phyloP scores from a whole-genome alignment of 2,329 filamentous ascomycete genomes.

The Amylocarpus encephaloides region DNA sequence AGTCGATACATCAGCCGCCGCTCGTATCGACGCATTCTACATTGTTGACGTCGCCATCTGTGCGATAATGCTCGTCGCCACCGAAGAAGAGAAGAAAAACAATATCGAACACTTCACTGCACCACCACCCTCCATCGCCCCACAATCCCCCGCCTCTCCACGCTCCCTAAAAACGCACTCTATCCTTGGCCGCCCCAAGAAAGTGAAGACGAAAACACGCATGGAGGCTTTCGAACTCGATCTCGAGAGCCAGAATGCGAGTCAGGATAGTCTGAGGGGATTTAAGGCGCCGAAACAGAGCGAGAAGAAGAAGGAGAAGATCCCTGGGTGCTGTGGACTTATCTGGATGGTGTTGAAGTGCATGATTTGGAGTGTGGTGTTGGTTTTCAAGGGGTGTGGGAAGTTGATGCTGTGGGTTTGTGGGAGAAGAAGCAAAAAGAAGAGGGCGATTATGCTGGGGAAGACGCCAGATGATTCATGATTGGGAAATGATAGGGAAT shows the following conservation, averaged over 20 bases:
- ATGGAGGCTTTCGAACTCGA: conserved; percentile 57
- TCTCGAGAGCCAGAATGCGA: conserved; percentile 52
- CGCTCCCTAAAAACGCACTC: conserved; percentile 28
- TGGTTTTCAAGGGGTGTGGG: conserved; percentile 47
- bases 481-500: background rate
- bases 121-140: conserved; percentile 37
- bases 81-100: conserved; percentile 47
- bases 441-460: background rate
- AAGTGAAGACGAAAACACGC: conserved; percentile 27
- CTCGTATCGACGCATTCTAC: conserved; percentile 54
- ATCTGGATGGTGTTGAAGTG: conserved; percentile 50
- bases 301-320: conserved; percentile 40
- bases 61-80: conserved; percentile 53
- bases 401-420: conserved; percentile 43
- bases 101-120: conserved; percentile 52
- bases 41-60: conserved; percentile 56
- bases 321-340: conserved; percentile 45
- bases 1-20: conserved; percentile 52
- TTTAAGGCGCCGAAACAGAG: conserved; percentile 37
- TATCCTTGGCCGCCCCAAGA: conserved; percentile 15
- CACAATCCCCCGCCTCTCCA: conserved; percentile 11
- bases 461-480: conserved; percentile 30
- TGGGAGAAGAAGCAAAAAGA: conserved; percentile 32
- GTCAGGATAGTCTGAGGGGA: conserved; percentile 39
- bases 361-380: conserved; percentile 51